These are phyloP conservation scores for Xylaria cubensis DNA, from an alignment of 495 filamentous ascomycete species.

Conservation along the genomic window DNA sequence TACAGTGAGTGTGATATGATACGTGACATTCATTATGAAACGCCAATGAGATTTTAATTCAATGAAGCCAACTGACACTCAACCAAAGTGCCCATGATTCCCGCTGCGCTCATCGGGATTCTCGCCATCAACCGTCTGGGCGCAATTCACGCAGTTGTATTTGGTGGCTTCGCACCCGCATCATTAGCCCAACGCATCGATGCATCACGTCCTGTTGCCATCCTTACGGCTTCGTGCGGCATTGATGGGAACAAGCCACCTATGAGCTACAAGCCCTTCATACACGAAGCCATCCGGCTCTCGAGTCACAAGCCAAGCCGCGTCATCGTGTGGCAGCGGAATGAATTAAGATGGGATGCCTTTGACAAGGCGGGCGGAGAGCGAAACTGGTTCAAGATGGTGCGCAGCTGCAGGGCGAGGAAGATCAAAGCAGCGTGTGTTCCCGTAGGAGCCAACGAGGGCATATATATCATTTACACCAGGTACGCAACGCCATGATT, in stretches of 20 bases:
- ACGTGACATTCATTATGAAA: background rate
- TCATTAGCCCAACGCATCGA: constrained; percentile 91
- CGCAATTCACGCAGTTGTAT: constrained; percentile 89
- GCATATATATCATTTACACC: constrained; percentile 91
- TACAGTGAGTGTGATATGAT: constrained; percentile 76
- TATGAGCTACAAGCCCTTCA: constrained; percentile 71
- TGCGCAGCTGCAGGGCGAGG: constrained; percentile 68
- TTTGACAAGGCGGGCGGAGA: constrained; percentile 69
- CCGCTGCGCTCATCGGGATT: constrained; percentile 81
- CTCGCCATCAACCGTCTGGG: constrained; percentile 83
- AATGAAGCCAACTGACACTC: background rate
- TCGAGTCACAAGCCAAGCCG: constrained; percentile 68
- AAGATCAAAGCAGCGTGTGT: constrained; percentile 72
- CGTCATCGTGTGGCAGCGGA: constrained; percentile 78
- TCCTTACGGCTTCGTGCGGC: constrained; percentile 90
- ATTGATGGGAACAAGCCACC: constrained; percentile 86
- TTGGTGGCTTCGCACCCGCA: constrained; percentile 84
- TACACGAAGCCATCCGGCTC: constrained; percentile 68
- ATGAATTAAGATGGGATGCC: constrained; percentile 75
- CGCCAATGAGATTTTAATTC: background rate
- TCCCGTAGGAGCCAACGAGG: constrained; percentile 76
- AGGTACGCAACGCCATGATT: constrained; percentile 13
- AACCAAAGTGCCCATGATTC: constrained; percentile 89
- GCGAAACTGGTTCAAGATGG: constrained; percentile 78
- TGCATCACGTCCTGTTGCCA: constrained; percentile 72